Evolutionary conservation across 2,329 filamentous ascomycete species (phyloP), one percentile per base, ranked within the genome.

Genomic region (Chrysoporthe deuterocubensis): DNA sequence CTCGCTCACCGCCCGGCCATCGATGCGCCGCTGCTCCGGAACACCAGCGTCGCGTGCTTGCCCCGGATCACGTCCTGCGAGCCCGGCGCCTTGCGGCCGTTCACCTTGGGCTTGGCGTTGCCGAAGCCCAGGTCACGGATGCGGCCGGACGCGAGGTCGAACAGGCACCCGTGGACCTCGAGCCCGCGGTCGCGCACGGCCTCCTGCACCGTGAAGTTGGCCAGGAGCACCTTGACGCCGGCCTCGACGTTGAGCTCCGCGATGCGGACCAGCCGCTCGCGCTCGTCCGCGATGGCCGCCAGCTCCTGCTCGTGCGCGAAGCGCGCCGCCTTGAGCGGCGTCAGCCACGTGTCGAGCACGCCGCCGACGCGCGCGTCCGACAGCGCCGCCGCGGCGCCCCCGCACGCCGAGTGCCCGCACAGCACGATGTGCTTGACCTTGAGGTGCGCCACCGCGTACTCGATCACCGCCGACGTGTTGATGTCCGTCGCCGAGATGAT

Each of bases 221-320:
- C 84, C 81, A 90, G 86, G 67, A 96, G 79, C 26, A 88, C 85
- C 72, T 88, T 82, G 68, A 95, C 83, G 34, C 91, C 90, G 44
- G 85, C 82, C 72, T 88, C 82, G 21, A 96, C 91, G 76, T 96
- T 96, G 74, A 94, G 80, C 81, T 95, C 91, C 5, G 90, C 90
- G 70, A 97, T 80, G 72, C 88, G 88, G 13, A 86, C 78, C 1
- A 83, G 83, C 61, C 87, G 84, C 61, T 84, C 83, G 64, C 83
- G 78, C 72, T 83, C 81, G 81, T 90, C 80, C 76, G 78, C 69
- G 75, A 90, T 79, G 72, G 81, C 73, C 67, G 81, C 79, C 9
- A 92, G 80, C 78, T 91, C 89, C 1, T 81, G 81, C 65, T 82
- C 79, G 73, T 92, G 79, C 61, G 76, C 77, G 6, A 73, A 72